Conservation (phyloP, 2,329 filamentous ascomycete species). For the Hymenoscyphus linearis region DNA sequence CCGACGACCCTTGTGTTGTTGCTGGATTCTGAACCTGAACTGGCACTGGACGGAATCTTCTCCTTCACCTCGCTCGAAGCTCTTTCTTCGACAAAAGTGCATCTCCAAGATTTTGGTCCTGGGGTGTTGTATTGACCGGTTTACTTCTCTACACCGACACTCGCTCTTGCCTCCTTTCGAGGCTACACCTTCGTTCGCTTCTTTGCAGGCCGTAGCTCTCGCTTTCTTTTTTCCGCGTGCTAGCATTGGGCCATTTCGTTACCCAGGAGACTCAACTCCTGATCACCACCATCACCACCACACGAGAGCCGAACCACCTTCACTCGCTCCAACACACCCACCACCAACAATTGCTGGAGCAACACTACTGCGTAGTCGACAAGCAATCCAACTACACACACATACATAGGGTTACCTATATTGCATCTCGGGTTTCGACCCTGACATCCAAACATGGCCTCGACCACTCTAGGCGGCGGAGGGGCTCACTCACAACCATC, state of each 20-base stretch:
- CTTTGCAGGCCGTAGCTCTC: background rate
- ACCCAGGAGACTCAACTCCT: constrained; percentile 13
- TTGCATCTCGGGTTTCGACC: constrained; percentile 24
- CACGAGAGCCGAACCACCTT: background rate
- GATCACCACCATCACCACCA: background rate
- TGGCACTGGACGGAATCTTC: background rate
- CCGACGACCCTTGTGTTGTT: background rate
- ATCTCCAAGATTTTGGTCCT: constrained; percentile 3
- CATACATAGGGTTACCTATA: constrained; percentile 6
- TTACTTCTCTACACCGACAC: constrained; percentile 9
- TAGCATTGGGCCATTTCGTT: constrained; percentile 11
- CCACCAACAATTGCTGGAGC: constrained; percentile 2
- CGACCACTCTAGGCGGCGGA: constrained; percentile 39
- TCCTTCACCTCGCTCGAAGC: background rate
- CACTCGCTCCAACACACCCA: background rate
- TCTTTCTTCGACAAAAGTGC: background rate
- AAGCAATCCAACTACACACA: background rate
- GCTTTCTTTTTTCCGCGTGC: background rate
- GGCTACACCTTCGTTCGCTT: constrained; percentile 16
- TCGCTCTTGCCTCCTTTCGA: constrained; percentile 18
- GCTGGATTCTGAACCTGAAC: background rate
- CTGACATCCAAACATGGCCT: constrained; percentile 48
- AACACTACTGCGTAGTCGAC: background rate
- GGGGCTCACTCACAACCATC: constrained; percentile 77
- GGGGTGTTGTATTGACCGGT: background rate